These are phyloP conservation scores for Tilletiopsis washingtonensis DNA, from an alignment of 1,284 basidiomycete species.

Conservation along the genomic window DNA sequence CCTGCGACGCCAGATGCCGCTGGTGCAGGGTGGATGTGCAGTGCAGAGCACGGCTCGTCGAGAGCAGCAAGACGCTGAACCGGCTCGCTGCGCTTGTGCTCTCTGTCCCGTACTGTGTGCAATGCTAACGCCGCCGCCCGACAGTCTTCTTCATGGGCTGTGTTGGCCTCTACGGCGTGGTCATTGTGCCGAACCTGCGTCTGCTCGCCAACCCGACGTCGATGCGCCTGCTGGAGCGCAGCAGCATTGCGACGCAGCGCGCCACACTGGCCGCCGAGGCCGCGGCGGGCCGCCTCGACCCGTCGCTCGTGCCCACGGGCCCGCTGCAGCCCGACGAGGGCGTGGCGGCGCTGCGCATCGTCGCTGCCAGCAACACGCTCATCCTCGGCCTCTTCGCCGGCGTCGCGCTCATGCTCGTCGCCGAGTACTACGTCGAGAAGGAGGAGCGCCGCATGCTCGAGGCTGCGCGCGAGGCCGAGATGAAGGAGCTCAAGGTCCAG, in stretches of 20 bases:
- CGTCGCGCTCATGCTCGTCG: conserved; percentile 36
- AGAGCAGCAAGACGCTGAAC: too few relatives aligned
- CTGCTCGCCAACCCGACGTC: conserved; percentile 37
- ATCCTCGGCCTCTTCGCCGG: conserved; percentile 29
- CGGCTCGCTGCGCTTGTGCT: too few relatives aligned
- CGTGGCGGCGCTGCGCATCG: conserved; percentile 26
- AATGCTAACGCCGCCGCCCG: not conserved
- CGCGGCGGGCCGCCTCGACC: not conserved
- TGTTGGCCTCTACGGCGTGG: conserved; percentile 39
- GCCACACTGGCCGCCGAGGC: conserved; percentile 7
- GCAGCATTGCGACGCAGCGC: conserved; percentile 28
- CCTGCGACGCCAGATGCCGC: too few relatives aligned
- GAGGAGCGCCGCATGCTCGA: conserved; percentile 19
- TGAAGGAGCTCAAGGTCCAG: conserved; percentile 1
- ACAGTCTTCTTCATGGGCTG: conserved; percentile 36
- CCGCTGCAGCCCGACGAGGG: conserved; percentile 30
- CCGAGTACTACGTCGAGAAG: conserved; percentile 36
- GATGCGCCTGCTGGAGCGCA: conserved; percentile 16
- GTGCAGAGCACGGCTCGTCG: too few relatives aligned
- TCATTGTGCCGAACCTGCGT: conserved; percentile 38
- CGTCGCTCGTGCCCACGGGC: conserved; percentile 10
- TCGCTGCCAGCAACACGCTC: conserved; percentile 41
- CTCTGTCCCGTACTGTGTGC: not conserved
- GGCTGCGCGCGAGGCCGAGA: conserved; percentile 15
- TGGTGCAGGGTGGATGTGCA: too few relatives aligned